These are phyloP conservation scores for Dothistroma pini DNA, from an alignment of 2,329 filamentous ascomycete species.

Conservation along the genomic window DNA sequence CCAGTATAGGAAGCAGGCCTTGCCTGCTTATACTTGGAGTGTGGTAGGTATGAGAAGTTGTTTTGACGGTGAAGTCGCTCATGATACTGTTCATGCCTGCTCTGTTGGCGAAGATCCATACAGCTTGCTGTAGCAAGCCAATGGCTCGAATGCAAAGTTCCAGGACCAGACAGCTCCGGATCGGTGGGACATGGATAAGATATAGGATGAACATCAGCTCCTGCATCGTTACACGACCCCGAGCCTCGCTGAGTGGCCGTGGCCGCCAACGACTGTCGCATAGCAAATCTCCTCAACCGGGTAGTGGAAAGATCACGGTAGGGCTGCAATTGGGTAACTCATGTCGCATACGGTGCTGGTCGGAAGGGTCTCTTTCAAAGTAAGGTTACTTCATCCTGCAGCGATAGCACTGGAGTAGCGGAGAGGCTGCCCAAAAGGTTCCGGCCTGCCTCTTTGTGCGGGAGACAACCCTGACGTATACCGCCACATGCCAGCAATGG, in stretches of 20 bases:
- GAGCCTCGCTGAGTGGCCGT: background rate
- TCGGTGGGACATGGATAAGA: background rate
- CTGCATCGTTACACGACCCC: background rate
- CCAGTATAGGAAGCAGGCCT: background rate
- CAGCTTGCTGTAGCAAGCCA: conserved; percentile 10
- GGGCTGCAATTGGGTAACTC: background rate
- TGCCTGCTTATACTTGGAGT: background rate
- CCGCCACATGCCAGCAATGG: background rate
- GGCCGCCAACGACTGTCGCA: background rate
- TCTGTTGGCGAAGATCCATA: conserved; percentile 16
- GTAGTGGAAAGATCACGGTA: background rate
- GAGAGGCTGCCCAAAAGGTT: background rate
- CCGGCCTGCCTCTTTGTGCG: background rate
- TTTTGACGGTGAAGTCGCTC: background rate
- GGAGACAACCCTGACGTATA: background rate
- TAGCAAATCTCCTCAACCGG: conserved; percentile 1
- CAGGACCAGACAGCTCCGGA: background rate
- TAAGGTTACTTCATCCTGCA: background rate
- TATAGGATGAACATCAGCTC: background rate
- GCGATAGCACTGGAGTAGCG: background rate
- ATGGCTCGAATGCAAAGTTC: conserved; percentile 1
- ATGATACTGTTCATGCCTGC: conserved; percentile 6
- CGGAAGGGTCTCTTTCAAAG: background rate
- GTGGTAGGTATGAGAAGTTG: background rate
- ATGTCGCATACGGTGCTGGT: background rate